phyloP scores from a whole-genome alignment of 192 early-diverging fungal species.

The Radiomyces spectabilis region DNA sequence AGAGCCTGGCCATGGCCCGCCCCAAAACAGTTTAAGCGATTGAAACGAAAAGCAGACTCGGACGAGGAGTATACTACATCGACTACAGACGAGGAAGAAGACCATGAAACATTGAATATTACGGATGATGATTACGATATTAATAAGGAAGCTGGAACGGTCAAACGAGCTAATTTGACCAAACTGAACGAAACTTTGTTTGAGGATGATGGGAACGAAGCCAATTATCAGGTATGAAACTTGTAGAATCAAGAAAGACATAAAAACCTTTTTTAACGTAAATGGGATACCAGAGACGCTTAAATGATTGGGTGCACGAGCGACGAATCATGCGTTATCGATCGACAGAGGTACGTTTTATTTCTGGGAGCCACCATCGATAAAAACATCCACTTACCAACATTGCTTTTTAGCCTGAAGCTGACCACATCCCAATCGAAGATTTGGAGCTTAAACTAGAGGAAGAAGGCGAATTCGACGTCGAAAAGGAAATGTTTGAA shows the following conservation, averaged over 20 bases:
- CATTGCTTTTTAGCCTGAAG: background rate
- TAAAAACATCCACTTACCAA: background rate
- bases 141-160: background rate
- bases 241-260: background rate
- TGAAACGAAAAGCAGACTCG: background rate
- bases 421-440: constrained; percentile 4
- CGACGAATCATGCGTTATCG: constrained; percentile 29
- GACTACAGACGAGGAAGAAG: constrained; percentile 10
- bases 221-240: constrained; percentile 27
- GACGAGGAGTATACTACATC: constrained; percentile 4
- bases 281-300: constrained; percentile 16
- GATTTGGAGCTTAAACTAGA: constrained; percentile 12
- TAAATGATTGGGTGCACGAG: constrained; percentile 34
- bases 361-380: background rate
- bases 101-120: constrained; percentile 9
- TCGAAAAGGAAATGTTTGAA: constrained; percentile 36
- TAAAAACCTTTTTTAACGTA: no score
- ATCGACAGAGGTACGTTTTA: background rate
- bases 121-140: background rate
- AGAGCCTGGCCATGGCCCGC: no score
- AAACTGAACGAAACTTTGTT: constrained; percentile 18
- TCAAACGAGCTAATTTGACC: constrained; percentile 4
- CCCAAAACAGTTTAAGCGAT: no score
- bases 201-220: constrained; percentile 64
- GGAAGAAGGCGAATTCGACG: constrained; percentile 26